Conservation (phyloP, 345 rosid species). For the Salix arbutifolia region DNA sequence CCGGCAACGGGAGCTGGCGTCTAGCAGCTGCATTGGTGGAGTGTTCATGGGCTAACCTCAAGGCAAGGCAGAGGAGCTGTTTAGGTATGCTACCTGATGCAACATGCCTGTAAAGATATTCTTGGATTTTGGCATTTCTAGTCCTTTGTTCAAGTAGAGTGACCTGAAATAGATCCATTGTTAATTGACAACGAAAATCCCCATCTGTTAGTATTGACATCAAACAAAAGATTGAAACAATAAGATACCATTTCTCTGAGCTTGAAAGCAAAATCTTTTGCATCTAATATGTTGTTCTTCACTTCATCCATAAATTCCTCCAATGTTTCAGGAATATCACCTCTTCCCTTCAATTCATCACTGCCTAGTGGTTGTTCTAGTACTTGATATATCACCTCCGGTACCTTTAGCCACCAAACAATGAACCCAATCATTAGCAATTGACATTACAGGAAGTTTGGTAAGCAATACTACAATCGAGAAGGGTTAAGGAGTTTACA, state of each 20-base stretch:
- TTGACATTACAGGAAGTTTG: too few relatives aligned
- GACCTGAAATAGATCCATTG: constrained; percentile 35
- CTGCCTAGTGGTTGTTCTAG: constrained; percentile 54
- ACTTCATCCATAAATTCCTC: constrained; percentile 71
- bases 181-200: background rate
- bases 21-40: constrained; percentile 90
- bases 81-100: constrained; percentile 97
- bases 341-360: constrained; percentile 67
- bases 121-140: constrained; percentile 87
- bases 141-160: constrained; percentile 81
- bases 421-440: background rate
- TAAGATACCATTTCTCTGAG: constrained; percentile 77
- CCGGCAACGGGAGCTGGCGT: constrained; percentile 80
- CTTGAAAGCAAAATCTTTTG: constrained; percentile 73
- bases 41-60: constrained; percentile 80
- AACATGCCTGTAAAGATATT: constrained; percentile 80
- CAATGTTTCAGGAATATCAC: constrained; percentile 73
- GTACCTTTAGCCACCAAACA: constrained; percentile 49
- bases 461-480: background rate
- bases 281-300: constrained; percentile 55
- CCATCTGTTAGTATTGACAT: background rate
- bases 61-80: constrained; percentile 81
- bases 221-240: background rate
- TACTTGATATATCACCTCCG: constrained; percentile 72
- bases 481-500: constrained; percentile 37